Conservation (phyloP, 371 early-diverging fungal genomes). For the Catenaria anguillulae region DNA sequence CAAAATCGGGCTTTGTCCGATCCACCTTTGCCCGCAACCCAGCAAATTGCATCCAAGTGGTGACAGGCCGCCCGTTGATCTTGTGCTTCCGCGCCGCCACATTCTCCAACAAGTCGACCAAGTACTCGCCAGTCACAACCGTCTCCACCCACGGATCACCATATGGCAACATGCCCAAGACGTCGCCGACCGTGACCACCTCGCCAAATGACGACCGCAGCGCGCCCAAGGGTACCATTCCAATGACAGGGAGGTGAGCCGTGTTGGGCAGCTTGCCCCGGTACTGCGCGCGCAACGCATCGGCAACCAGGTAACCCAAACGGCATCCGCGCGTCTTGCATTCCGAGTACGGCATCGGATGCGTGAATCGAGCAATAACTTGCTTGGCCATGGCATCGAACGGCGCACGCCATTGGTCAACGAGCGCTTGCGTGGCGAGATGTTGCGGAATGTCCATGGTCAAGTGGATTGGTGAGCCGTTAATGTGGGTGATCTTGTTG, state of each 20-base stretch:
- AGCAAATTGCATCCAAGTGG: slow-evolving; percentile 13
- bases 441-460: slow-evolving; percentile 30
- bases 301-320: slow-evolving; percentile 36
- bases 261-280: not conserved
- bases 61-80: slow-evolving; percentile 3
- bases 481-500: slow-evolving; percentile 24
- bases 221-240: slow-evolving; percentile 33
- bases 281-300: slow-evolving; percentile 26
- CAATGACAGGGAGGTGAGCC: too few relatives aligned
- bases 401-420: slow-evolving; percentile 29
- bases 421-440: slow-evolving; percentile 13
- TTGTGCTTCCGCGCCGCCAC: slow-evolving; percentile 1
- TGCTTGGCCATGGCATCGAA: slow-evolving; percentile 29
- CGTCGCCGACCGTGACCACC: slow-evolving; percentile 33
- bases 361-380: slow-evolving; percentile 25
- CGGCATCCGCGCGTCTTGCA: slow-evolving; percentile 33
- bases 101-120: slow-evolving; percentile 14
- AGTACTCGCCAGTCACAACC: slow-evolving; percentile 12
- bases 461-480: slow-evolving; percentile 40
- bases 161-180: slow-evolving; percentile 40
- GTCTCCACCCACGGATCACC: slow-evolving; percentile 10
- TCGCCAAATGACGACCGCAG: slow-evolving; percentile 30
- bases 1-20: slow-evolving; percentile 8
- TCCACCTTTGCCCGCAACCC: slow-evolving; percentile 12
- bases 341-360: slow-evolving; percentile 25